phyloP scores from a whole-genome alignment of 768 basidiomycete species.

The Macrolepiota fuliginosa region DNA sequence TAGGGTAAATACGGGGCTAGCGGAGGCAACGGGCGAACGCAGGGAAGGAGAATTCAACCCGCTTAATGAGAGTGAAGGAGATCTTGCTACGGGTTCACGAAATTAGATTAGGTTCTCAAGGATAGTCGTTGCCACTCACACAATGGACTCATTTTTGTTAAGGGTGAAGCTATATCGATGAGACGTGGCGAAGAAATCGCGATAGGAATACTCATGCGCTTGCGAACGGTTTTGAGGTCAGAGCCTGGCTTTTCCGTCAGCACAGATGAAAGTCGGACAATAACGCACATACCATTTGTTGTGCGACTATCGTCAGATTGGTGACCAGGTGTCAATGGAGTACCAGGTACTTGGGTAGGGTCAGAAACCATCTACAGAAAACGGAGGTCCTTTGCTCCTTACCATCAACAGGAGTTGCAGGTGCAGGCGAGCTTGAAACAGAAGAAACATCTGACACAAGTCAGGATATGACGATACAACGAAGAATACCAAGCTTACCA shows the following conservation, averaged over 20 bases:
- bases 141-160: neutral
- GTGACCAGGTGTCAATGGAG: neutral
- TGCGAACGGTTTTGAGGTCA: neutral
- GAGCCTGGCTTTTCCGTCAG: neutral
- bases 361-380: neutral
- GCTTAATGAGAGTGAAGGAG: neutral
- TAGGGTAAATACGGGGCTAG: neutral
- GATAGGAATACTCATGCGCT: slow-evolving; percentile 12
- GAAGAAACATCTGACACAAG: slow-evolving; percentile 1
- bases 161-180: slow-evolving; percentile 2
- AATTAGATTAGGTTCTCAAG: neutral
- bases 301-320: neutral
- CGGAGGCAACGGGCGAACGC: neutral
- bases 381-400: neutral
- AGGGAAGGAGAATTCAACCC: neutral
- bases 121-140: neutral
- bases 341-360: neutral
- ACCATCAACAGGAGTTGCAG: slow-evolving; percentile 6
- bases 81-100: neutral
- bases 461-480: neutral
- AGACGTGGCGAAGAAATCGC: slow-evolving; percentile 11
- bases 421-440: slow-evolving; percentile 5
- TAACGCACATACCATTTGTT: neutral
- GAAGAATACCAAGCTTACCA: neutral
- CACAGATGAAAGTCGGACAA: too few relatives aligned